Evolutionary conservation across 2,329 filamentous ascomycete genomes (phyloP).

Genomic region (Botrytis galanthina): DNA sequence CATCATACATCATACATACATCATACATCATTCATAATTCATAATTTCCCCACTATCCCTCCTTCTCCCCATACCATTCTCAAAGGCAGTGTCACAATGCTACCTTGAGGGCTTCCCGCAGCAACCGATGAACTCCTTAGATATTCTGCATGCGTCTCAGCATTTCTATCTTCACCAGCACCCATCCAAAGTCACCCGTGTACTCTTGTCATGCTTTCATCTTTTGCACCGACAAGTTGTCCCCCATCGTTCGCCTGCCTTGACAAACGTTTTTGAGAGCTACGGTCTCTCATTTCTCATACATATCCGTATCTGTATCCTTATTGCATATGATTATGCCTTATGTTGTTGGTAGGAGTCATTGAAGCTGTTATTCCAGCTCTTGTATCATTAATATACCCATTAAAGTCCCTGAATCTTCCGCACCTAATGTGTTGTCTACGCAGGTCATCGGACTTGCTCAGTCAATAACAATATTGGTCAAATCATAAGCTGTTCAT

Average conservation of each 20-base stretch:
- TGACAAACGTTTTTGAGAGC: not conserved
- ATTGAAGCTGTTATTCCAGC: not conserved
- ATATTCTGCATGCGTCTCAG: not conserved
- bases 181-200: not conserved
- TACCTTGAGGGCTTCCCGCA: not conserved
- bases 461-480: conserved; percentile 62
- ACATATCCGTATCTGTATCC: not conserved
- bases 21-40: too few relatives aligned
- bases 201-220: not conserved
- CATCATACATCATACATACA: too few relatives aligned
- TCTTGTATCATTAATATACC: not conserved
- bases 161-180: not conserved
- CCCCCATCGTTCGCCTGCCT: not conserved
- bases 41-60: not conserved
- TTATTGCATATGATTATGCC: not conserved
- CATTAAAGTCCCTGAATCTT: not conserved
- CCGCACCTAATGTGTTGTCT: not conserved
- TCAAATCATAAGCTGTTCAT: conserved; percentile 65
- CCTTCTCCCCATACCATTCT: not conserved
- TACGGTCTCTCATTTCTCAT: not conserved
- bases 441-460: not conserved
- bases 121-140: not conserved
- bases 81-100: not conserved
- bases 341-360: not conserved
- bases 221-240: not conserved